Base-by-base conservation (phyloP, 2,329 filamentous ascomycete species). In the Tolypocladium tundrense region DNA sequence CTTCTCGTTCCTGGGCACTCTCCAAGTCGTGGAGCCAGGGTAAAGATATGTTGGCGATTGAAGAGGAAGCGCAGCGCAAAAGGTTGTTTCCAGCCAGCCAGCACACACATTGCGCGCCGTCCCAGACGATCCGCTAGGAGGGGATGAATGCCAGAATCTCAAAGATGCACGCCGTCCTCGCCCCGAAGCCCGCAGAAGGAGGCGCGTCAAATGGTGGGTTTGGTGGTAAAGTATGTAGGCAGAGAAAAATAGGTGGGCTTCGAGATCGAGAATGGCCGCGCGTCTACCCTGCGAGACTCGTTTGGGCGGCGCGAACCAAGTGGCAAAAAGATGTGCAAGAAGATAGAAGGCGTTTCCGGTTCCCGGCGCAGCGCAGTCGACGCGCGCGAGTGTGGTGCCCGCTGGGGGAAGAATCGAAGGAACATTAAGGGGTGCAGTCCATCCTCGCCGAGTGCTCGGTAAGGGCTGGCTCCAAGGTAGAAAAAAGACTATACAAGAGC, bases 341-440 rank as follows among this genome's bases (percentile, higher is more conserved):
- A 61, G 31, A 43, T 37, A 57, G 19, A 59, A 39, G 45, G 53
- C 51, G 40, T 37, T 37, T 21, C 19, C 31, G 45, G 37, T 48
- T 59, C 54, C 55, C 60, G 50, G 58, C 62, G 61, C 62, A 60
- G 67, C 64, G 67, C 60, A 64, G 60, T 68, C 67, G 67, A 69
- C 62, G 65, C 66, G 65, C 67, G 61, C 61, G 53, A 56, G 55
- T 64, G 61, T 53, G 57, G 61, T 61, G 55, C 50, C 56, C 53
- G 60, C 63, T 59, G 56, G 61, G 11, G 59, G 58, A 64, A 61
- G 59, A 68, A 69, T 58, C 37, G 62, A 62, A 54, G 42, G 57
- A 66, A 62, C 50, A 60, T 60, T 56, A 64, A 64, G 39, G 41
- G 59, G 59, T 55, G 60, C 62, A 64, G 58, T 60, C 60, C 59